Base-by-base conservation (phyloP, 2,329 filamentous ascomycete species). In the Leptodontidium sp. region DNA sequence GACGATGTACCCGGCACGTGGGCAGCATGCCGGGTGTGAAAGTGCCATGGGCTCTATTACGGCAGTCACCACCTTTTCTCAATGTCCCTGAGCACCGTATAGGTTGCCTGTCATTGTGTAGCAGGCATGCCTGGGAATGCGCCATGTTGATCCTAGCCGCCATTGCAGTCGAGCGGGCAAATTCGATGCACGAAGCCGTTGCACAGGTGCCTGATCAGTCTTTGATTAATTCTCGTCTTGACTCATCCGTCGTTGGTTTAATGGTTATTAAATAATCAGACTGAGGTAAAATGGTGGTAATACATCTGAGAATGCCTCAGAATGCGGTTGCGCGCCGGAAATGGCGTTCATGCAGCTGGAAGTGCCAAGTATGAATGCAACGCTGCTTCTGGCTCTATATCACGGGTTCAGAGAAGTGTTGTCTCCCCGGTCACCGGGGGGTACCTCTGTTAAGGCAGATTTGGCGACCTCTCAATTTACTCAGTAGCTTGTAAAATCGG, bases 1-100 rank as follows among this genome's bases (percentile, higher is more conserved):
- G 49, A 63, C 35, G 61, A 47, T 70, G 68, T 63, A 70, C 50
- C 17, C 43, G 45, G 55, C 68, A 70, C 2, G 61, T 70, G 26
- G 68, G 68, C 65, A 70, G 62, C 45, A 65, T 70, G 29, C 61
- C 43, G 6, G 61, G 61, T 12, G 55, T 21, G 49, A 35, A 38
- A 53, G 55, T 49, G 29, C 63, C 53, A 15, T 40, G 17, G 21
- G 68, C 68, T 40, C 62, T 70, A 21, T 68, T 62, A 53, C 29
- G 43, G 62, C 65, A 70, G n/a, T 58, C 49, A 32, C 38, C 58
- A 7, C 65, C 57, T 32, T 65, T 65, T 24, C 61, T 68, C 61
- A 68, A 62, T 32, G 24, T 68, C 32, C 52, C 65, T 35, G 35
- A 70, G 49, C 65, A 70, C 15, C 32, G 52, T 65, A 40, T 26